Base-by-base conservation (phyloP, 2,329 filamentous ascomycete species). In the Sclerotinia borealis region DNA sequence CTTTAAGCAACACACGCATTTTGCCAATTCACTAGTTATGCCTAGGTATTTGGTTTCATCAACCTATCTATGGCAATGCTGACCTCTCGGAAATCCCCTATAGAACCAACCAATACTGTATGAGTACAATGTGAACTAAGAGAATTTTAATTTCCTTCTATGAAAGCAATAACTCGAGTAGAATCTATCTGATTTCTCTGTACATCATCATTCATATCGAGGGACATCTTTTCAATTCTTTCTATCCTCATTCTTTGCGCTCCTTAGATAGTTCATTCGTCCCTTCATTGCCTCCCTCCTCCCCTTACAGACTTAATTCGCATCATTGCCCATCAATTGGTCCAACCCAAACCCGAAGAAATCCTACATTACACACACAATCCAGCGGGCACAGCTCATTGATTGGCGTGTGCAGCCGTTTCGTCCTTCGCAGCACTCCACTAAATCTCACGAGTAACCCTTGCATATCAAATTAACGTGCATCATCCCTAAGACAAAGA, bases 341-440 rank as follows among this genome's bases (percentile, higher is more conserved):
- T 13, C 39, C 50, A 27, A 39, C 22, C 13, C 34, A 39, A 29
- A 39, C 36, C 51, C 34, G 51, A 54, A 37, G 25, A n/a, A n/a
- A 43, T 43, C 52, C 25, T 55, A 29, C 52, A n/a, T 37, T 22
- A 49, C 5, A 36, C 36, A 25, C 50, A 11, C 25, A 19, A 34
- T 47, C 31, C 7, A 22, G 7, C 10, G 19, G 10, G 47, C 59
- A 56, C 59, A 39, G 50, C 9, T 36, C 50, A 56, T 5, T n/a
- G 11, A 39, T 62, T 48, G 59, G 59, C 36, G 22, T 37, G 48
- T 61, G 47, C 50, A 25, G 31, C 59, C 59, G 59, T 62, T 62
- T 62, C 39, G 59, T 62, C 39, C 59, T 55, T 62, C 27, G 41
- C 25, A 27, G 37, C 17, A 50, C 31, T 49, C 56, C 56, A 59